phyloP scores from a whole-genome alignment of 352 stramenopile species.

The Pythium phragmitis region DNA sequence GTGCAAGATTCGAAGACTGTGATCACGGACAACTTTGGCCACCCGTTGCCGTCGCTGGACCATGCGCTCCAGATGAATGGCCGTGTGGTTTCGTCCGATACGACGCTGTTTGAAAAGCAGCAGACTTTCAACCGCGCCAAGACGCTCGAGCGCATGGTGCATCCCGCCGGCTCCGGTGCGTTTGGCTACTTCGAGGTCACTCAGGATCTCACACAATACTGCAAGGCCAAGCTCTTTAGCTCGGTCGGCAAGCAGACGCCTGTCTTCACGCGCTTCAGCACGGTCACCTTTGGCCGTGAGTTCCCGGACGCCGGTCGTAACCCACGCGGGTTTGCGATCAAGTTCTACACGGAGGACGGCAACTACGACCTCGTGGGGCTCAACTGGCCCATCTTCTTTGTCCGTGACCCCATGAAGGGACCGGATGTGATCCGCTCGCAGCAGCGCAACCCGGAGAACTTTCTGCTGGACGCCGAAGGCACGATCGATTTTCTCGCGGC shows the following conservation, averaged over 20 bases:
- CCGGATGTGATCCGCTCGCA: conserved; percentile 93
- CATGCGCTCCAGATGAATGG: conserved; percentile 35
- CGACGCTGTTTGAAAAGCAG: conserved; percentile 34
- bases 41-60: conserved; percentile 32
- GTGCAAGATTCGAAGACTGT: conserved; percentile 29
- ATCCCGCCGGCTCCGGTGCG: conserved; percentile 24
- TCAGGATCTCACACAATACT: conserved; percentile 25
- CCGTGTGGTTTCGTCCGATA: conserved; percentile 31
- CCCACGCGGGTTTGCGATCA: conserved; percentile 89
- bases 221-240: conserved; percentile 26
- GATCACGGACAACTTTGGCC: conserved; percentile 34
- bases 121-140: conserved; percentile 42
- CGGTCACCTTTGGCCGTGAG: conserved; percentile 27
- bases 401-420: conserved; percentile 92
- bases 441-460: conserved; percentile 88
- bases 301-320: conserved; percentile 52
- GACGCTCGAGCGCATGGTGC: conserved; percentile 33
- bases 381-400: conserved; percentile 95
- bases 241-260: conserved; percentile 27
- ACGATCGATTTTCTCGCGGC: conserved; percentile 94
- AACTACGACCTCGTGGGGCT: conserved; percentile 94
- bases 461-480: conserved; percentile 85
- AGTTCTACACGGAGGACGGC: conserved; percentile 94
- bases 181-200: conserved; percentile 33
- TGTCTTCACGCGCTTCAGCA: conserved; percentile 28